phyloP scores from a whole-genome alignment of 2,329 filamentous ascomycete species.

The Neofusicoccum umdonicola region DNA sequence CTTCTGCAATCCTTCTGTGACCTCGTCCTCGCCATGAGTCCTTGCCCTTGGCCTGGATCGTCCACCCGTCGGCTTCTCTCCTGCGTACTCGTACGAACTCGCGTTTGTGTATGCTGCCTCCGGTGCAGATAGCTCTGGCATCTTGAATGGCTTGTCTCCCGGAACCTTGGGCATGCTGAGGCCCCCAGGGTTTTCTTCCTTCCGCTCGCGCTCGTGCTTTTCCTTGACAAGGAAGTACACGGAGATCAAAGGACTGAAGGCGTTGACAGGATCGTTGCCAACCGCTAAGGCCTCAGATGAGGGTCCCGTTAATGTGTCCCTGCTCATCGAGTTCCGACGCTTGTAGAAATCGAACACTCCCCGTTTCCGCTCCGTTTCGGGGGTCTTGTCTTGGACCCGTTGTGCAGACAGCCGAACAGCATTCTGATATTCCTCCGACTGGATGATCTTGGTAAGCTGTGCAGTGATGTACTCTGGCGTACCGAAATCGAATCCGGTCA shows the following conservation, averaged over 20 bases:
- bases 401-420: slow-evolving; percentile 70
- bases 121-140: slow-evolving; percentile 76
- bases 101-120: slow-evolving; percentile 87
- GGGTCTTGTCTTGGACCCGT: slow-evolving; percentile 58
- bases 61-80: slow-evolving; percentile 81
- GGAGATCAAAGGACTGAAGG: slow-evolving; percentile 86
- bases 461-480: slow-evolving; percentile 76
- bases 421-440: slow-evolving; percentile 90
- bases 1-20: slow-evolving; percentile 69
- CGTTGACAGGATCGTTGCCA: slow-evolving; percentile 85
- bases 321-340: slow-evolving; percentile 83
- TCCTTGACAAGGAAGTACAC: slow-evolving; percentile 96
- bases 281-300: slow-evolving; percentile 81
- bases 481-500: slow-evolving; percentile 98
- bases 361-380: slow-evolving; percentile 72
- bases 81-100: slow-evolving; percentile 80
- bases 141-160: slow-evolving; percentile 56
- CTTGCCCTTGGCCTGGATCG: slow-evolving; percentile 80
- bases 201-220: slow-evolving; percentile 78
- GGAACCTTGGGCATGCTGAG: slow-evolving; percentile 56
- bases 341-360: slow-evolving; percentile 98
- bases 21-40: slow-evolving; percentile 92
- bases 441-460: slow-evolving; percentile 80
- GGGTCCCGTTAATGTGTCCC: slow-evolving; percentile 79
- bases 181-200: slow-evolving; percentile 59